Evolutionary conservation across 805 yeast species (phyloP).

Genomic region (Barnettozyma californica): DNA sequence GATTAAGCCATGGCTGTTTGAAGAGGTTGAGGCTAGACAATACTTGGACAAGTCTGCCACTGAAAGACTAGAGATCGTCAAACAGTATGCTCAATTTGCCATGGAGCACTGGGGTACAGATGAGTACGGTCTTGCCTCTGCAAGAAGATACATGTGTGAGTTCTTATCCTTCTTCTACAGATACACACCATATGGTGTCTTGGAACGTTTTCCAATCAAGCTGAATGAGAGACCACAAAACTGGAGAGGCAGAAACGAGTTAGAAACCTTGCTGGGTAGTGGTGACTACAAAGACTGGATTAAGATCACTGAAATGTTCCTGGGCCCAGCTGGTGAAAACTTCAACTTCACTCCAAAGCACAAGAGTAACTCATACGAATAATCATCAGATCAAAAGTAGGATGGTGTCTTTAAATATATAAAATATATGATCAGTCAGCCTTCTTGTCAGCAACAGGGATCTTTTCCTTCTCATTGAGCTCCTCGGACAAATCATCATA

Average conservation of each 20-base stretch:
- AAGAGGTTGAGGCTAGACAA: slow-evolving; percentile 87
- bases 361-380: slow-evolving; percentile 76
- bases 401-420: background rate
- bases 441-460: slow-evolving; percentile 10
- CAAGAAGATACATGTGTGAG: slow-evolving; percentile 91
- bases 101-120: slow-evolving; percentile 98
- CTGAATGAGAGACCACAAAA: slow-evolving; percentile 90
- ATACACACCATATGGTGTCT: slow-evolving; percentile 88
- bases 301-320: slow-evolving; percentile 88
- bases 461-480: slow-evolving; percentile 1
- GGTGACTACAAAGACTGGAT: slow-evolving; percentile 91
- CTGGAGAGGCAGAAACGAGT: slow-evolving; percentile 89
- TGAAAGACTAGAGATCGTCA: slow-evolving; percentile 76
- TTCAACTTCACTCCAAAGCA: slow-evolving; percentile 91
- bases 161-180: slow-evolving; percentile 91
- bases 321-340: slow-evolving; percentile 74
- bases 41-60: slow-evolving; percentile 85
- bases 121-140: slow-evolving; percentile 83
- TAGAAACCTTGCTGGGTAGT: slow-evolving; percentile 85
- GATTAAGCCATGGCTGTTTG: slow-evolving; percentile 98
- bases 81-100: slow-evolving; percentile 70
- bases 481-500: slow-evolving; percentile 14
- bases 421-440: background rate
- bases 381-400: background rate
- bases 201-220: slow-evolving; percentile 83